Conservation (phyloP, 331 rosid genomes). For the Erythrophleum ivorense region DNA sequence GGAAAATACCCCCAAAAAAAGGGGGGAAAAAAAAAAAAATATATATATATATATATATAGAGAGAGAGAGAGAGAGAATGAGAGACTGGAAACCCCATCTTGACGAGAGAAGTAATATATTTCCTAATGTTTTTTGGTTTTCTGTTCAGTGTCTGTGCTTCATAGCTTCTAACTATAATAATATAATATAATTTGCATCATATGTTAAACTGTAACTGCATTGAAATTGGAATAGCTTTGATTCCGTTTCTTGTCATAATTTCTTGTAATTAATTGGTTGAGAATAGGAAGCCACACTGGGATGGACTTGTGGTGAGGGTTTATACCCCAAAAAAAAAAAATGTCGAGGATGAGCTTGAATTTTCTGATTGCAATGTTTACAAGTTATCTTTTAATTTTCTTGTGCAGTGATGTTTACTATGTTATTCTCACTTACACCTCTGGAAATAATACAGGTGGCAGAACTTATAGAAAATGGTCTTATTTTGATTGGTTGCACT, state of each 20-base stretch:
- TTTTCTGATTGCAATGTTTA: conserved; percentile 1
- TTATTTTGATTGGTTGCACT: conserved; percentile 86
- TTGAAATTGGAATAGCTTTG: neutral
- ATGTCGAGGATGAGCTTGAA: neutral
- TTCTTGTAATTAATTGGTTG: neutral
- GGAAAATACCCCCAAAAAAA: neutral
- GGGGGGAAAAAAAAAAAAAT: no score
- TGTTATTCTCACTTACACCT: conserved; percentile 10
- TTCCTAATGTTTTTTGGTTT: neutral
- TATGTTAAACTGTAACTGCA: neutral
- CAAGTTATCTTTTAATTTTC: neutral
- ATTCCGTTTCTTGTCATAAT: neutral
- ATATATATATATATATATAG: no score
- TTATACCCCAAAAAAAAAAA: neutral
- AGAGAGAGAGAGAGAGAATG: no score
- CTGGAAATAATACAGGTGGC: conserved; percentile 72
- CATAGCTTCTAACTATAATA: neutral
- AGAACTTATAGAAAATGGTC: conserved; percentile 88
- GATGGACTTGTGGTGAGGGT: neutral
- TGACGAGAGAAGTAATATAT: neutral
- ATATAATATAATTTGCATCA: neutral
- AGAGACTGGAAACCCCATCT: neutral
- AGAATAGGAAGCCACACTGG: neutral
- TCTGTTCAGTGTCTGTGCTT: neutral
- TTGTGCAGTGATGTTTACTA: neutral